Evolutionary conservation across 2,329 filamentous ascomycete genomes (phyloP).

Genomic region (Neospermospora avenae): DNA sequence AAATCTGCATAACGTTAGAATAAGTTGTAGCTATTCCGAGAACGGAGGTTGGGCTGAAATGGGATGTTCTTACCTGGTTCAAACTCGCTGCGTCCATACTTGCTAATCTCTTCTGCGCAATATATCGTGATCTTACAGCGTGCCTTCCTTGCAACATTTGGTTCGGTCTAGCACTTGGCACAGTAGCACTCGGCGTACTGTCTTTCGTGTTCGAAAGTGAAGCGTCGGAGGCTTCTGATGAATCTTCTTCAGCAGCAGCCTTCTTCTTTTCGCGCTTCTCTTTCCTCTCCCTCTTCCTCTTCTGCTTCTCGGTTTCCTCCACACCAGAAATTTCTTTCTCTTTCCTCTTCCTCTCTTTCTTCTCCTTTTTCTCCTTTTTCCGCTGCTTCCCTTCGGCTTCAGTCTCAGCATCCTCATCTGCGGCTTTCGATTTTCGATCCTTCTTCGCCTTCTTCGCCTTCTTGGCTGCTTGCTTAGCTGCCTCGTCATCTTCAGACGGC

Average conservation of each 20-base stretch:
- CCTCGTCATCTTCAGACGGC: too few relatives aligned
- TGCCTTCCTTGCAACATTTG: slow-evolving; percentile 58
- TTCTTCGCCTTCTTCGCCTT: slow-evolving; percentile 20
- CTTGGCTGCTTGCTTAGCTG: background rate
- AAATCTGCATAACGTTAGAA: slow-evolving; percentile 48
- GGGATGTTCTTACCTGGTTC: slow-evolving; percentile 65
- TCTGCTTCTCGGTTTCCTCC: slow-evolving; percentile 39
- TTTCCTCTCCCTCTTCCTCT: slow-evolving; percentile 34
- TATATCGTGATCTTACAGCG: slow-evolving; percentile 74
- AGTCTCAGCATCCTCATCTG: slow-evolving; percentile 19
- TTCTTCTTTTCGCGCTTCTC: slow-evolving; percentile 37
- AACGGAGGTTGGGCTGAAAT: background rate
- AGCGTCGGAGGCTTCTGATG: slow-evolving; percentile 16
- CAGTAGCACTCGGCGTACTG: slow-evolving; percentile 28
- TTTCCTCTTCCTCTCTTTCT: slow-evolving; percentile 44
- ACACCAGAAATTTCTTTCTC: slow-evolving; percentile 27
- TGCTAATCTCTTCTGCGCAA: slow-evolving; percentile 83
- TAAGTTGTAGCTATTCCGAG: background rate
- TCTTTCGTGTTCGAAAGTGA: slow-evolving; percentile 21
- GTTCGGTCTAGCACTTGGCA: slow-evolving; percentile 42
- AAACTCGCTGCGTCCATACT: slow-evolving; percentile 77
- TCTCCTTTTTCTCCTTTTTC: slow-evolving; percentile 35
- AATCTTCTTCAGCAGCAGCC: slow-evolving; percentile 37
- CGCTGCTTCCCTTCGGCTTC: slow-evolving; percentile 35
- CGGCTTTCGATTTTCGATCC: slow-evolving; percentile 19